Evolutionary conservation across 345 rosid species (phyloP).

Genomic region (Eucalyptus microcorys): DNA sequence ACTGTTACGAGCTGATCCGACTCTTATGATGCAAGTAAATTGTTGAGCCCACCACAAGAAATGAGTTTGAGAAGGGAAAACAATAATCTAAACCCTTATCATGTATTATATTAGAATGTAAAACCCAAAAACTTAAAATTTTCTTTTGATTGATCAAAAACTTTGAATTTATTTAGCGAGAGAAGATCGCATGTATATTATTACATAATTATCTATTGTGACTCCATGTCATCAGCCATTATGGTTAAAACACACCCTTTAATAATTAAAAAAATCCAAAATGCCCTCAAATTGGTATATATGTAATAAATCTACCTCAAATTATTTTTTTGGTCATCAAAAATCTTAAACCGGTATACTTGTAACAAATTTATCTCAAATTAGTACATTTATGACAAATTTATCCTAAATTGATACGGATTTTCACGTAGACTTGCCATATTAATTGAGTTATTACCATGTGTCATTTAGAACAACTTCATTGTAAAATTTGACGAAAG

Average conservation of each 20-base stretch:
- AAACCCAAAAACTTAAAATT: fast-evolving
- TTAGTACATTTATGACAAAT: fast-evolving
- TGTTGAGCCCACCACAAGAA: background rate
- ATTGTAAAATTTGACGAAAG: fast-evolving
- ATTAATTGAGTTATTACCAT: fast-evolving
- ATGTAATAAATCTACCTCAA: no score
- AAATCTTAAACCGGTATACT: no score
- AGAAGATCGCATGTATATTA: fast-evolving
- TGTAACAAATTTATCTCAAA: no score
- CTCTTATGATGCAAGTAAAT: background rate
- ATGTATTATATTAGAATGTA: fast-evolving
- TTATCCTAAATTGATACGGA: fast-evolving
- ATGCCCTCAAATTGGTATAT: no score
- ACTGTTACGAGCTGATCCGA: fast-evolving
- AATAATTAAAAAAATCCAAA: fast-evolving
- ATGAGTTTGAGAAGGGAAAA: background rate
- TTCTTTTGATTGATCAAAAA: fast-evolving
- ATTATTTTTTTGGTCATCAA: no score
- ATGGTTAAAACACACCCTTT: no score
- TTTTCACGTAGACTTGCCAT: fast-evolving
- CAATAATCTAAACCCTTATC: fast-evolving
- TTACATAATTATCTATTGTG: no score
- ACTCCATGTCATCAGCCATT: fast-evolving
- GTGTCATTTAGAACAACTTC: no score
- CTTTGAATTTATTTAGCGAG: fast-evolving